A percentile compares a stretch with the other conserved stretches of the same genome.
These are phyloP conservation scores for Teunomyces tritomae DNA, from an alignment of 805 yeast species.

Conservation along the genomic window DNA sequence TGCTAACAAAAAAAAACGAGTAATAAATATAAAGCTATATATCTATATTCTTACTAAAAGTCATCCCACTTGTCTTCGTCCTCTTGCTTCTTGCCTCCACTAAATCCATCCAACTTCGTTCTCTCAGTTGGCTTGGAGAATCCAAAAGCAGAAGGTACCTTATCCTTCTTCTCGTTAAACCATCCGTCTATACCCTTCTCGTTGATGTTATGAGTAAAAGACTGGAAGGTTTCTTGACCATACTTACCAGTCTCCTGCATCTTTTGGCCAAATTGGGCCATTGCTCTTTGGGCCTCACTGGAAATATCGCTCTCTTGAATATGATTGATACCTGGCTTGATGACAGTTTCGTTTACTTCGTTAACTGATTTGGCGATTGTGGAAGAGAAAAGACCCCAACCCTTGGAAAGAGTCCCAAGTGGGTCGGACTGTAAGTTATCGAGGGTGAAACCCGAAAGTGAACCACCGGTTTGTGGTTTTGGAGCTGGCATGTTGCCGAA, in stretches of 20 bases:
- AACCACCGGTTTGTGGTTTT: constrained; percentile 33
- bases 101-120: constrained; percentile 54
- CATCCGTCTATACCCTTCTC: constrained; percentile 42
- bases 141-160: constrained; percentile 68
- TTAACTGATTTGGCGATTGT: constrained; percentile 78
- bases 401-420: constrained; percentile 82
- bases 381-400: constrained; percentile 92
- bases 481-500: constrained; percentile 81
- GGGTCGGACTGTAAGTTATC: constrained; percentile 82
- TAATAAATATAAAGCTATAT: not conserved
- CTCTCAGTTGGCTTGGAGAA: constrained; percentile 53
- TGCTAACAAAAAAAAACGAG: not conserved
- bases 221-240: constrained; percentile 65
- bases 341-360: constrained; percentile 84
- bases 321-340: constrained; percentile 86
- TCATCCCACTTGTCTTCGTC: constrained; percentile 70
- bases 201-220: constrained; percentile 49
- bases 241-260: constrained; percentile 83
- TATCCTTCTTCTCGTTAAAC: constrained; percentile 41
- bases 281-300: constrained; percentile 83
- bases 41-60: constrained; percentile 33
- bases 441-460: constrained; percentile 56
- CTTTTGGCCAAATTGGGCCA: constrained; percentile 93
- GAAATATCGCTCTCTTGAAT: constrained; percentile 75
- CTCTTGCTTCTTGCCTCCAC: constrained; percentile 40